Percentiles rank a stretch among this genome's conserved stretches.
Conservation (phyloP, 2,329 filamentous ascomycete genomes). For the Penicillium sp. region DNA sequence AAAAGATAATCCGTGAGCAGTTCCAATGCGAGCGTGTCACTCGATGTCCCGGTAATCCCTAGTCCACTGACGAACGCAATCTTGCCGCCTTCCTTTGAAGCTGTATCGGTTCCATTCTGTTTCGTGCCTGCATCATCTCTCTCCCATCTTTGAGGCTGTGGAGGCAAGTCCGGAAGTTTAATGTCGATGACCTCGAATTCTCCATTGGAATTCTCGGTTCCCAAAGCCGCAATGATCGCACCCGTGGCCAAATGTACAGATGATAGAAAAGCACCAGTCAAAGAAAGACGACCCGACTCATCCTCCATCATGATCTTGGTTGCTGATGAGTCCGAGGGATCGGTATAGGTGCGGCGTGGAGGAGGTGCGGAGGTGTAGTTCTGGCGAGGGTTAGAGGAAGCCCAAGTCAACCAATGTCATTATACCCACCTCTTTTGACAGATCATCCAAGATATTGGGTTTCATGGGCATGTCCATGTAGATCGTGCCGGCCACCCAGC, state of each 20-base stretch:
- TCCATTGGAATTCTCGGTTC: slow-evolving; percentile 86
- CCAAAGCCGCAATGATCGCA: slow-evolving; percentile 88
- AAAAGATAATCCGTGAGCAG: slow-evolving; percentile 82
- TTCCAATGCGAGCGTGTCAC: slow-evolving; percentile 68
- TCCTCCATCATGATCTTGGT: slow-evolving; percentile 85
- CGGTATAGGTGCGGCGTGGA: slow-evolving; percentile 69
- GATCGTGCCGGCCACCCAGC: slow-evolving; percentile 90
- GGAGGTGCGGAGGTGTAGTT: slow-evolving; percentile 85
- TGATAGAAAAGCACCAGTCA: slow-evolving; percentile 67
- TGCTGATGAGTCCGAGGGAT: slow-evolving; percentile 39
- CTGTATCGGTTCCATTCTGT: slow-evolving; percentile 41
- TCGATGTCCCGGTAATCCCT: slow-evolving; percentile 70
- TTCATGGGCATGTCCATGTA: slow-evolving; percentile 98
- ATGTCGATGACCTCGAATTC: slow-evolving; percentile 90
- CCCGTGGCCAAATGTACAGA: slow-evolving; percentile 78
- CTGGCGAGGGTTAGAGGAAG: slow-evolving; percentile 43
- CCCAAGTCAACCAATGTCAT: background rate
- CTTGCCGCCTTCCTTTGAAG: slow-evolving; percentile 52
- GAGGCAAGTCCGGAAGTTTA: slow-evolving; percentile 78
- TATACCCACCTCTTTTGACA: slow-evolving; percentile 74
- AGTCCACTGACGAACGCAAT: slow-evolving; percentile 87
- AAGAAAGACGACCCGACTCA: slow-evolving; percentile 79
- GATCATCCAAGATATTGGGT: slow-evolving; percentile 91
- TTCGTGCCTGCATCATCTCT: slow-evolving; percentile 44
- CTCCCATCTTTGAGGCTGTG: slow-evolving; percentile 76